A percentile compares a stretch with the other conserved stretches of the same genome.
phyloP scores from a whole-genome alignment of 805 yeast species.

The Starmerella lactis-condensi region DNA sequence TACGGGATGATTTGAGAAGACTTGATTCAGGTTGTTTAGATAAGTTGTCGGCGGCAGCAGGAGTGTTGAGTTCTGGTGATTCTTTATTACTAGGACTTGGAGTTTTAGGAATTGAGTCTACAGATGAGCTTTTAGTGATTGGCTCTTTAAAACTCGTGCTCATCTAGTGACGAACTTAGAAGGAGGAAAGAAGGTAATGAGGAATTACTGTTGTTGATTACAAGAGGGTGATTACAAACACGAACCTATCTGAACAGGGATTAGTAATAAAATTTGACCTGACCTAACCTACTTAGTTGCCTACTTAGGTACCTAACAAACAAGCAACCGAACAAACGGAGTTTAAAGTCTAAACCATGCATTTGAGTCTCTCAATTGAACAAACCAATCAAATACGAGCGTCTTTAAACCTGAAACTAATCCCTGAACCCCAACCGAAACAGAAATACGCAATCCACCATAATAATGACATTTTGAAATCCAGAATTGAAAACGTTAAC shows the following conservation, averaged over 20 bases:
- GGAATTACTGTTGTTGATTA: no score
- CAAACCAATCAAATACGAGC: constrained; percentile 39
- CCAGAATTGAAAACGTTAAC: neutral
- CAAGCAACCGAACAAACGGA: no score
- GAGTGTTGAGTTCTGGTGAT: neutral
- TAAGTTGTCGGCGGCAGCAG: neutral
- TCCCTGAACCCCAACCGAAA: constrained; percentile 17
- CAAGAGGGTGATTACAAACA: no score
- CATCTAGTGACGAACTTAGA: no score
- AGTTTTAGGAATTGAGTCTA: neutral
- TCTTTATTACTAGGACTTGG: neutral
- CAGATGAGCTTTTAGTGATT: neutral
- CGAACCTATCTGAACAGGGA: no score
- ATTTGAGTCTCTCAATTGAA: constrained; percentile 25
- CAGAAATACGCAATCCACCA: neutral
- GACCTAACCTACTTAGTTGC: no score
- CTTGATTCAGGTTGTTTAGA: constrained; percentile 2
- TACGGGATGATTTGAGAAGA: constrained; percentile 11
- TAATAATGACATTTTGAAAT: no score
- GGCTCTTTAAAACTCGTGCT: constrained; percentile 2
- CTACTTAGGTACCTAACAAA: no score
- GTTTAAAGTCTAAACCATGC: no score
- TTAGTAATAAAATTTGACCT: no score
- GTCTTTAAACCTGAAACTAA: constrained; percentile 37
- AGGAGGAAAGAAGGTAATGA: no score